Conservation (phyloP, 345 rosid species). For the Syzygium aromaticum region DNA sequence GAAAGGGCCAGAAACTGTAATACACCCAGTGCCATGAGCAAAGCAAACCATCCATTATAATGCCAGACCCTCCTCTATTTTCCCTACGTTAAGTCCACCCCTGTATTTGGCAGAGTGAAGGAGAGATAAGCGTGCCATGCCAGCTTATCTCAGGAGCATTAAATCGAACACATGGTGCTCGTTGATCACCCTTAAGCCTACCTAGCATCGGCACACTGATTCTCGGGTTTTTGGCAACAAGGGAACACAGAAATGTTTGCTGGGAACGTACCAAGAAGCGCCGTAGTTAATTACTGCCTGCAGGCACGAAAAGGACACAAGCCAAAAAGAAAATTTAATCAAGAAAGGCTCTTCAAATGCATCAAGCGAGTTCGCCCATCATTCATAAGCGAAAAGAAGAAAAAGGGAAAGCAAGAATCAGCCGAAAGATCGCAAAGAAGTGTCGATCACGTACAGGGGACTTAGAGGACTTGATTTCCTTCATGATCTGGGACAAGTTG, state of each 20-base stretch:
- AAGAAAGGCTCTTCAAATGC: not conserved
- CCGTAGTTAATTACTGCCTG: slow-evolving; percentile 60
- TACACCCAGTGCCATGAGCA: not conserved
- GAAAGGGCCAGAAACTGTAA: not conserved
- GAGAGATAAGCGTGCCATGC: not conserved
- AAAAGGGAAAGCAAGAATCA: not conserved
- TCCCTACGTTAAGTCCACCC: not conserved
- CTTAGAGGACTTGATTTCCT: slow-evolving; percentile 37
- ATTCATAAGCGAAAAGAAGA: not conserved
- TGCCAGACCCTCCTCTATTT: not conserved
- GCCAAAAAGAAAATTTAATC: not conserved
- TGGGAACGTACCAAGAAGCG: slow-evolving; percentile 43
- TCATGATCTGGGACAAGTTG: slow-evolving; percentile 28
- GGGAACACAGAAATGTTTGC: not conserved
- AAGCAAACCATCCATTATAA: not conserved
- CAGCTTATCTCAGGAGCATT: not conserved
- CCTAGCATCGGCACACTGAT: not conserved
- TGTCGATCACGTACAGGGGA: slow-evolving; percentile 18
- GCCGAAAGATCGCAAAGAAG: not conserved
- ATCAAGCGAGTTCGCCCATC: not conserved
- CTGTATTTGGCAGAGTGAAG: not conserved
- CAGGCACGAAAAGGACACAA: not conserved
- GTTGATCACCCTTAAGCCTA: not conserved
- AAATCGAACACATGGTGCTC: slow-evolving; percentile 36
- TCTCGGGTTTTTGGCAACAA: not conserved